These are phyloP conservation scores for Pilaira anomala DNA, from an alignment of 192 early-diverging fungal species.

Conservation along the genomic window DNA sequence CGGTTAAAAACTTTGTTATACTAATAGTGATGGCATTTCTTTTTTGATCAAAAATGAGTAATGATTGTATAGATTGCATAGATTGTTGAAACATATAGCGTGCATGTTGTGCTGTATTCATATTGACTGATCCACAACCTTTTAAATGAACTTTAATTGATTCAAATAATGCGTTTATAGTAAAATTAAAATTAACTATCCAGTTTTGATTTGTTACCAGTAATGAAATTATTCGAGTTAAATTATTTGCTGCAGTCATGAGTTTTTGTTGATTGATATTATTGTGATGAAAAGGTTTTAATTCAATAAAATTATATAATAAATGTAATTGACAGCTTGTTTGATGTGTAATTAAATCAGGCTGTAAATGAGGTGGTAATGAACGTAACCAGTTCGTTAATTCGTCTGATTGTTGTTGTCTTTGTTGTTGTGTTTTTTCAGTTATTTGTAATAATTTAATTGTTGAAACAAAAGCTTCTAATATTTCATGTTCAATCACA, in stretches of 20 bases:
- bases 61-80: constrained; percentile 1
- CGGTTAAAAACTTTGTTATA: not conserved
- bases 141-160: constrained; percentile 7
- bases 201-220: not conserved
- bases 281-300: constrained; percentile 16
- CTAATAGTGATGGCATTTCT: not conserved
- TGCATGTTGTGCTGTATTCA: constrained; percentile 8
- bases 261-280: constrained; percentile 21
- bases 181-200: constrained; percentile 8
- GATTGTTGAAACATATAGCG: constrained; percentile 29
- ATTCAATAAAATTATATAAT: constrained; percentile 27
- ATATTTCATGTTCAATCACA: constrained; percentile 16
- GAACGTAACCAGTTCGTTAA: constrained; percentile 22
- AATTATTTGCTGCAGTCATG: constrained; percentile 21
- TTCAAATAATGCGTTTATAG: not conserved
- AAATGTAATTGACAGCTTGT: constrained; percentile 28
- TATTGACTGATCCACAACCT: constrained; percentile 2
- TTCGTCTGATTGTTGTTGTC: constrained; percentile 13
- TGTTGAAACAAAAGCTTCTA: constrained; percentile 23
- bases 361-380: constrained; percentile 24
- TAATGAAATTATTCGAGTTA: constrained; percentile 13
- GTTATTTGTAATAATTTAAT: constrained; percentile 28
- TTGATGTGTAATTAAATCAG: constrained; percentile 10
- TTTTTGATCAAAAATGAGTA: not conserved
- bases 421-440: constrained; percentile 21